A percentile compares a stretch with the other conserved stretches of the same genome.
These are phyloP conservation scores for Dimocarpus longan DNA, from an alignment of 345 rosid species.

Conservation along the genomic window DNA sequence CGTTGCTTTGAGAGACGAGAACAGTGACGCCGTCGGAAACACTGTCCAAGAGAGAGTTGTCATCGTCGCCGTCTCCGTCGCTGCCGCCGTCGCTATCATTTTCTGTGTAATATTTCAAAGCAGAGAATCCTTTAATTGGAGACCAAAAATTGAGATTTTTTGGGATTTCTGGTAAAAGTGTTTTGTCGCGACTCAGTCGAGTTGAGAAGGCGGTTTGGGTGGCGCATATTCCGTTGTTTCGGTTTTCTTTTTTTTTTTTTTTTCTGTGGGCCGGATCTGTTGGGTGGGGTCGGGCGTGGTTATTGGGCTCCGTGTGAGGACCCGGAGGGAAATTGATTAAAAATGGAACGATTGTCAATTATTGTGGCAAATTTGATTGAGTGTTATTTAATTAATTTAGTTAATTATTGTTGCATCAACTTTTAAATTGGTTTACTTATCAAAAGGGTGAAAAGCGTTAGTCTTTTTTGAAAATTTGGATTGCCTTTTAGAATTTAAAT, in stretches of 20 bases:
- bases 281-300: neutral
- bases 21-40: slow-evolving; percentile 21
- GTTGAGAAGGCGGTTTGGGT: neutral
- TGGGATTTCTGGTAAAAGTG: neutral
- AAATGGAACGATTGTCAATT: too few species aligned
- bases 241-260: too few species aligned
- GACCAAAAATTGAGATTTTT: neutral
- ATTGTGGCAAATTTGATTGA: too few species aligned
- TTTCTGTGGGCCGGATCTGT: too few species aligned
- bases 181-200: neutral
- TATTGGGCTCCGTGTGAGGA: neutral
- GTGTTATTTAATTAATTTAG: neutral
- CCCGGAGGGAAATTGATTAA: neutral
- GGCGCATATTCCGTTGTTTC: neutral
- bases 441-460: too few species aligned
- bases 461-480: too few species aligned
- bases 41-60: slow-evolving; percentile 22
- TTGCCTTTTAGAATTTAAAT: too few species aligned
- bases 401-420: neutral
- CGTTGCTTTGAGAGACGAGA: slow-evolving; percentile 18
- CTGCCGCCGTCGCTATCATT: slow-evolving; percentile 22
- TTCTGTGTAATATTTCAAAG: neutral
- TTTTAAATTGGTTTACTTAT: too few species aligned
- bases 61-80: too few species aligned
- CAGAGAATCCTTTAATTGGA: too few species aligned